Conservation (phyloP, 1,139 yeast species). For the Kodamaea plutei region DNA sequence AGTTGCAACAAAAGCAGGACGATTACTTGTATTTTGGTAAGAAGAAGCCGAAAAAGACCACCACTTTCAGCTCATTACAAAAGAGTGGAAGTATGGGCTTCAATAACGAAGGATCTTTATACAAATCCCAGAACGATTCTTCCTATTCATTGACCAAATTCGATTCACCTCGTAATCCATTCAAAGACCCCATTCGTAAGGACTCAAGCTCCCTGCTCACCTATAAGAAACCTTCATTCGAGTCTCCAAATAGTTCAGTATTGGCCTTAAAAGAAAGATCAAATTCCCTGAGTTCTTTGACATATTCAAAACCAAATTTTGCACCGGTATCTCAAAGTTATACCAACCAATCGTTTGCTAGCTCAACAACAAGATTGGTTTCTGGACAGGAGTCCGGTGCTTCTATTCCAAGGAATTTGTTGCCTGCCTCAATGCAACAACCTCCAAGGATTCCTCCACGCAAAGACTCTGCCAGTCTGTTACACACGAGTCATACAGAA, state of each 20-base stretch:
- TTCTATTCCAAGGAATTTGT: too few relatives aligned
- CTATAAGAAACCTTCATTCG: too few relatives aligned
- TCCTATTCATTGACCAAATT: background rate
- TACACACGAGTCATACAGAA: too few relatives aligned
- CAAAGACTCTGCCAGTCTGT: too few relatives aligned
- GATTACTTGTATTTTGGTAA: slow-evolving; percentile 6
- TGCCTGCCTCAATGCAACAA: too few relatives aligned
- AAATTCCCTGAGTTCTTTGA: slow-evolving; percentile 9
- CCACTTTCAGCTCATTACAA: slow-evolving; percentile 2
- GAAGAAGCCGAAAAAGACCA: slow-evolving; percentile 4
- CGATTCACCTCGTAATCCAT: slow-evolving; percentile 2
- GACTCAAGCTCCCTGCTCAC: background rate
- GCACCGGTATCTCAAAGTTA: too few relatives aligned
- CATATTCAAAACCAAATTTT: slow-evolving; percentile 5
- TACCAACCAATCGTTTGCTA: background rate
- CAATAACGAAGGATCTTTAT: background rate
- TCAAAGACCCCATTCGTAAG: slow-evolving; percentile 1
- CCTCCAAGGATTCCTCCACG: too few relatives aligned
- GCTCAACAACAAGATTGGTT: too few relatives aligned
- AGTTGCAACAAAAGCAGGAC: slow-evolving; percentile 6
- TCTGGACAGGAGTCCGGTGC: too few relatives aligned
- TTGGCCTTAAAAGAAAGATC: slow-evolving; percentile 6
- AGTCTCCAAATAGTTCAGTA: slow-evolving; percentile 2
- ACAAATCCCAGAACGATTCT: background rate
- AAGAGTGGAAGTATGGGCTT: slow-evolving; percentile 1